Evolutionary conservation across 225 moss, liverwort and hornwort species (phyloP).

Genomic region (Anthoceros angustus): DNA sequence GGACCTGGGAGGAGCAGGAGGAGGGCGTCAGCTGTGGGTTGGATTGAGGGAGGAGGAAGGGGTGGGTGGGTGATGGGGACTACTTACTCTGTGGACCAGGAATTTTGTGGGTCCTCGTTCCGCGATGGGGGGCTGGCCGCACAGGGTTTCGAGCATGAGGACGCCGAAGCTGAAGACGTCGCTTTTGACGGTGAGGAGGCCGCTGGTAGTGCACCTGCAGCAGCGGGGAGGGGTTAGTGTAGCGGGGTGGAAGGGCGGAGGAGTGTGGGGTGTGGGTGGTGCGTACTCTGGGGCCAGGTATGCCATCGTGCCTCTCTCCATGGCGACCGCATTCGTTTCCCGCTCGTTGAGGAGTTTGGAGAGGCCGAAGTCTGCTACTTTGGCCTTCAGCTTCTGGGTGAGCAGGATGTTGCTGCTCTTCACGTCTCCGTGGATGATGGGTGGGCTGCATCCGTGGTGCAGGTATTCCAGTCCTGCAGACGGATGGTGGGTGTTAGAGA

Average conservation of each 20-base stretch:
- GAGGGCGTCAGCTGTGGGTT: neutral
- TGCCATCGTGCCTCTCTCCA: constrained; percentile 11
- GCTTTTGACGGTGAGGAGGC: constrained; percentile 19
- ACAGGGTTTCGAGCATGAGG: constrained; percentile 30
- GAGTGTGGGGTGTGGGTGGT: neutral
- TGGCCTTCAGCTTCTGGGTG: constrained; percentile 11
- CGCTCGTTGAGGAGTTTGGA: constrained; percentile 12
- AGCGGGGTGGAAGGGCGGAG: neutral
- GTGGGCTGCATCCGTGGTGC: constrained; percentile 22
- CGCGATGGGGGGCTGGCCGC: constrained; percentile 20
- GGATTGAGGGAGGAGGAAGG: neutral
- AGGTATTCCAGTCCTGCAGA: constrained; percentile 26
- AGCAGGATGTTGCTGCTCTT: constrained; percentile 25
- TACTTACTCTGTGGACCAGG: constrained; percentile 1
- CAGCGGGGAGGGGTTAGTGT: neutral
- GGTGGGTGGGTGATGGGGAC: neutral
- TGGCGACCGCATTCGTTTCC: neutral
- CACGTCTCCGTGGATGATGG: constrained; percentile 25
- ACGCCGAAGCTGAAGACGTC: constrained; percentile 38
- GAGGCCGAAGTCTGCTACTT: constrained; percentile 27
- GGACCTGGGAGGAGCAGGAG: neutral
- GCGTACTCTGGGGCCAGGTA: constrained; percentile 26
- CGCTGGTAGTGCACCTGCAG: constrained; percentile 9
- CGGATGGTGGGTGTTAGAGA: neutral
- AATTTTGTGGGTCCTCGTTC: neutral